Evolutionary conservation across 805 yeast species (phyloP), one percentile per base, ranked within the genome.

Genomic region (Candida manassasensis): DNA sequence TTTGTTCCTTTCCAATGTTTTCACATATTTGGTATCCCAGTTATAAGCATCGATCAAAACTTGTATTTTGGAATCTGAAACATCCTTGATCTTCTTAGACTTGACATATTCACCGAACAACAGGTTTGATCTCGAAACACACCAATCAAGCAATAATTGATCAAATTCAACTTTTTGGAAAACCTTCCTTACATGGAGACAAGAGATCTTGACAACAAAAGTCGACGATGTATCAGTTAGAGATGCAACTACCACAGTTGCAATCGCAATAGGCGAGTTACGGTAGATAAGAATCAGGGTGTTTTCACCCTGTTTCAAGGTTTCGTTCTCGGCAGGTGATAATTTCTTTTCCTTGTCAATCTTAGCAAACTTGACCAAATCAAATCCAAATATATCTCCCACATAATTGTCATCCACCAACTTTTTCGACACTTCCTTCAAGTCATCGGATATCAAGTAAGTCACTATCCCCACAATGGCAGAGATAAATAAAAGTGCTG

Each of bases 211-310:
- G 39, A 81, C 73, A 14, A 67, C 67, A 42, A 73, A 68, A 18
- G 66, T 57, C 11, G 63, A 59, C 16, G 59, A 57, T 6, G 67
- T 55, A 0, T 72, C 59, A 32, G 67, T 48, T 7, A 68, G 64
- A 4, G 48, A 41, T 40, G 57, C 46, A n/a, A 70, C 63, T 29
- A 65, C 67, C 29, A 72, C 61, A 0, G 80, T 69, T 19, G 73
- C 63, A 24, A 79, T 62, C 0, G 88, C 87, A 50, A 84, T 78
- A 12, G 93, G 89, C 1, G 79, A 64, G n/a, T 73, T 74, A 50
- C 89, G 73, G 59, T 83, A 84, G 12, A 73, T 52, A 18, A 82
- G 67, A 26, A 80, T 49, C 34, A 71, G 73, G 1, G 86, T 66
- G 44, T 79, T 73, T 11, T 67, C 61, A 14, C 73, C 71, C 14